These are phyloP conservation scores for Odontarrhena argentea DNA, from an alignment of 345 rosid genomes.

Conservation along the genomic window DNA sequence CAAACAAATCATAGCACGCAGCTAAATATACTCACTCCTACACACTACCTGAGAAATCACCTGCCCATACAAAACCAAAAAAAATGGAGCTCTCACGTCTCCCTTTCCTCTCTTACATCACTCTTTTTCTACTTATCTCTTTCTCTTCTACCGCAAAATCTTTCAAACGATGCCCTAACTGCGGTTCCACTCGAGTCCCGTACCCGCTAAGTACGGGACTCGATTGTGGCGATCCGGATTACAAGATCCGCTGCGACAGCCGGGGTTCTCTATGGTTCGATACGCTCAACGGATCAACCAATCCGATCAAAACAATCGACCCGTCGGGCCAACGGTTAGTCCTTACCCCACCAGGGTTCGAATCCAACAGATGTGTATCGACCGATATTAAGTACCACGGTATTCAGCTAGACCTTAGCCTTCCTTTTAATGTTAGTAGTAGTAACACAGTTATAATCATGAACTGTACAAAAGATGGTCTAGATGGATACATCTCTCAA, in stretches of 20 bases:
- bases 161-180: constrained; percentile 35
- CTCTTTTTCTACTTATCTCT: constrained; percentile 2
- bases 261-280: constrained; percentile 44
- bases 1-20: not conserved
- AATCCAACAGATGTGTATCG: constrained; percentile 40
- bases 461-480: constrained; percentile 44
- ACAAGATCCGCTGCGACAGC: constrained; percentile 44
- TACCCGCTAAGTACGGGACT: constrained; percentile 42
- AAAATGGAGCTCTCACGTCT: constrained; percentile 26
- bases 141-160: not conserved
- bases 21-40: not conserved
- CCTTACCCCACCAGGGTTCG: constrained; percentile 40
- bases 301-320: constrained; percentile 49
- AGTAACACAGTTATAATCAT: constrained; percentile 50
- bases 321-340: constrained; percentile 41
- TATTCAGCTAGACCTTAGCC: constrained; percentile 43
- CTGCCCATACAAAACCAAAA: not conserved
- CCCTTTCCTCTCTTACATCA: constrained; percentile 1
- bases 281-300: constrained; percentile 45
- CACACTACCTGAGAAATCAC: constrained; percentile 15
- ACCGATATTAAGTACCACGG: constrained; percentile 45
- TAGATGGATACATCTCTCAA: constrained; percentile 18
- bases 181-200: constrained; percentile 43
- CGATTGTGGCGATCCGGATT: constrained; percentile 37
- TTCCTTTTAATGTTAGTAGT: constrained; percentile 50